Percentiles rank a stretch among this genome's conserved stretches.
phyloP scores from a whole-genome alignment of 169 alveolate species.

The Cyclospora cayetanensis region DNA sequence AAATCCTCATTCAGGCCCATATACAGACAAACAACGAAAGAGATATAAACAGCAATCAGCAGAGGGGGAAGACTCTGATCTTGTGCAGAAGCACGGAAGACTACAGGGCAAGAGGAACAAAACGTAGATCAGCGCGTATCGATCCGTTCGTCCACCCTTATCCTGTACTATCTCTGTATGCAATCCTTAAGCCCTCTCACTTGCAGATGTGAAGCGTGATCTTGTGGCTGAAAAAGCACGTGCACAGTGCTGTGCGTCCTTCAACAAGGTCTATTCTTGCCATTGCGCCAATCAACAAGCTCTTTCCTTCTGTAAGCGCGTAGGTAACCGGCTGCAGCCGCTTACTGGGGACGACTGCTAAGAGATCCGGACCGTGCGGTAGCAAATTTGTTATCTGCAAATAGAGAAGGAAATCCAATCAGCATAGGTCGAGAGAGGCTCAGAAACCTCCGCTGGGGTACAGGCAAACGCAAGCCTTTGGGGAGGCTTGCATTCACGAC shows the following conservation, averaged over 20 bases:
- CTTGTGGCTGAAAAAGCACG: constrained; percentile 78
- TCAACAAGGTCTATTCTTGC: constrained; percentile 39
- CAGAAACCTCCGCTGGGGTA: no score
- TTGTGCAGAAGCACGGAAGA: no score
- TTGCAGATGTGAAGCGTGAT: constrained; percentile 79
- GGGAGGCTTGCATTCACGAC: no score
- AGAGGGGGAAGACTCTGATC: no score
- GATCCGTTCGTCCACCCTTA: no score
- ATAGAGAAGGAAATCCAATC: background rate
- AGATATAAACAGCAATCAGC: background rate
- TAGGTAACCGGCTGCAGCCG: constrained; percentile 64
- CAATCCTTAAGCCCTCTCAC: background rate
- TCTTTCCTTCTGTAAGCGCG: constrained; percentile 36
- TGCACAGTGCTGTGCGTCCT: constrained; percentile 65
- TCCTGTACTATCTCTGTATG: no score
- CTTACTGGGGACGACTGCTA: constrained; percentile 45
- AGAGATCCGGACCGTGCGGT: background rate
- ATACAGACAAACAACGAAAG: background rate
- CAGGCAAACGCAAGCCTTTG: no score
- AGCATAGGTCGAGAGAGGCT: no score
- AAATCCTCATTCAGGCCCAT: no score
- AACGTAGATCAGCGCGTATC: no score
- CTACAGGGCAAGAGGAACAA: no score
- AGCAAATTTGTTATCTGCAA: constrained; percentile 54
- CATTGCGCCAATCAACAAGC: constrained; percentile 60